Percentiles rank a stretch among this genome's conserved stretches.
Evolutionary conservation across 345 rosid genomes (phyloP).

Genomic region (Turnera subulata): DNA sequence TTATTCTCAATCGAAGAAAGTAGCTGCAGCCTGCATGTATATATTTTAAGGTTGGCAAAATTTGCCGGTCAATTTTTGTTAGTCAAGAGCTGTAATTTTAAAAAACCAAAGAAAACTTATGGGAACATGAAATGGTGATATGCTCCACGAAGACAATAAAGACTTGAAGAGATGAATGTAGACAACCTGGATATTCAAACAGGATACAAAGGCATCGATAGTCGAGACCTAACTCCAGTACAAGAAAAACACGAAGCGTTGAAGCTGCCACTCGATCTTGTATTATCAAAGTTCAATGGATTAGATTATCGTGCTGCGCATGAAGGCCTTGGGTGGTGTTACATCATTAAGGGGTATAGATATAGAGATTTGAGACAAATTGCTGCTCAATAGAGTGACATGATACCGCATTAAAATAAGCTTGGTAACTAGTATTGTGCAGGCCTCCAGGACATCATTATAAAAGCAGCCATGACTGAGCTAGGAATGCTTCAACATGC

Average conservation of each 20-base stretch:
- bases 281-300: conserved; percentile 39
- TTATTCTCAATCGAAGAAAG: too few relatives aligned
- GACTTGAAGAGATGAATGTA: conserved; percentile 29
- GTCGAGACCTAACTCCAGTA: conserved; percentile 12
- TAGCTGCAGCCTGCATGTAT: too few relatives aligned
- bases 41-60: not conserved
- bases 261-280: conserved; percentile 8
- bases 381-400: conserved; percentile 16
- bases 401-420: not conserved
- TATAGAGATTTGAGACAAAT: not conserved
- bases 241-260: not conserved
- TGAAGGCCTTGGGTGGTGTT: conserved; percentile 18
- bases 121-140: not conserved
- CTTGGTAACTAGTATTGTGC: not conserved
- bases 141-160: too few relatives aligned
- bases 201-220: conserved; percentile 26
- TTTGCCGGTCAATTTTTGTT: not conserved
- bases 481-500: not conserved
- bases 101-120: not conserved
- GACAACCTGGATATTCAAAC: conserved; percentile 31
- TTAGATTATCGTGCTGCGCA: conserved; percentile 36
- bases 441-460: not conserved
- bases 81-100: not conserved
- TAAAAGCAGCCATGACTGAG: not conserved
- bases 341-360: conserved; percentile 17